Conservation (phyloP, 2,329 filamentous ascomycete genomes). For the Cercospora nicotianae region DNA sequence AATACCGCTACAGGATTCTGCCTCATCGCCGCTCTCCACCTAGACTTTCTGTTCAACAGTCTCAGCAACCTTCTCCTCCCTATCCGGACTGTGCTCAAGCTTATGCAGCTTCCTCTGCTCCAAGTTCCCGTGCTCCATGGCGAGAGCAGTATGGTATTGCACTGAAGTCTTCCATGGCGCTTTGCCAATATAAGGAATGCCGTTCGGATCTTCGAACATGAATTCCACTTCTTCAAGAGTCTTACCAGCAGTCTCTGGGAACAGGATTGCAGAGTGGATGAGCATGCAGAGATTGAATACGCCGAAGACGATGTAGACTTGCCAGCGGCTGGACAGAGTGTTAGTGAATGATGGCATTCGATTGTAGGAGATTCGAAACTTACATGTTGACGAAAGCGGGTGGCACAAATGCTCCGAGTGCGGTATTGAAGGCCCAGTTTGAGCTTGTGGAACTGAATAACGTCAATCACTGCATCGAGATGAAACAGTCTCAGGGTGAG, state of each 20-base stretch:
- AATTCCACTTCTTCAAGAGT: conserved; percentile 75
- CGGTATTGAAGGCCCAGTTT: conserved; percentile 59
- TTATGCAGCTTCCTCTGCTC: conserved; percentile 12
- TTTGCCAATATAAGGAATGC: conserved; percentile 47
- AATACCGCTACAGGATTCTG: no score
- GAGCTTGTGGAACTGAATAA: conserved; percentile 51
- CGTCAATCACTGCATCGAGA: no score
- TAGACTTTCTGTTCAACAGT: neutral
- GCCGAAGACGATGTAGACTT: conserved; percentile 68
- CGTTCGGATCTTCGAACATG: conserved; percentile 57
- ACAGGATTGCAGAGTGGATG: conserved; percentile 60
- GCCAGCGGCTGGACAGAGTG: conserved; percentile 40
- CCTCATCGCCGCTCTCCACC: no score
- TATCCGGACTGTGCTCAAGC: neutral
- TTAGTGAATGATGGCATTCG: neutral
- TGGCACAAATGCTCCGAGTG: conserved; percentile 59
- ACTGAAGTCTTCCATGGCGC: conserved; percentile 56
- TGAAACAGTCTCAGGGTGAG: neutral
- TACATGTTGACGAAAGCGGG: conserved; percentile 60
- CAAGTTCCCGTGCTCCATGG: conserved; percentile 16
- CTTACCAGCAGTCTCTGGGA: conserved; percentile 71
- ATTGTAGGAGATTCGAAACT: neutral
- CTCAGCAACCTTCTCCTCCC: neutral
- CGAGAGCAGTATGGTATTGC: conserved; percentile 3
- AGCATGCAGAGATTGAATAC: conserved; percentile 67